Evolutionary conservation across 2,329 filamentous ascomycete species (phyloP), one percentile per base, ranked within the genome.

Genomic region (Raffaelea arxii): DNA sequence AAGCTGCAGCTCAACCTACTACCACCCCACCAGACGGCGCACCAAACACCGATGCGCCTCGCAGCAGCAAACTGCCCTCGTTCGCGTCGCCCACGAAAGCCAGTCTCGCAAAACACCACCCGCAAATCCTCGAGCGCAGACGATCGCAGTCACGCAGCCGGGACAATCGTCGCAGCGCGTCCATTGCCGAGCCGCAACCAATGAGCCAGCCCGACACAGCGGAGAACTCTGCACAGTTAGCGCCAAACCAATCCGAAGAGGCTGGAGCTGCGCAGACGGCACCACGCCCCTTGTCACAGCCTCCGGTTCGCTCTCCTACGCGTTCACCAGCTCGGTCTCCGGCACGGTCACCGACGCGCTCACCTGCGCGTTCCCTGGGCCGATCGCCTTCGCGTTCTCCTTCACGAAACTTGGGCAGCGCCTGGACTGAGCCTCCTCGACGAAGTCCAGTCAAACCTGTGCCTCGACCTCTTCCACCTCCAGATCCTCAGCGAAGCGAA

Each of bases 21-120:
- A 67, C 63, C 48, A 66, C 63, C 47, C 63, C 63, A 41, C 55
- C 55, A 44, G 57, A 55, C 47, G 55, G 54, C 43, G 55, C 53
- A 18, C 54, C 49, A 5, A 47, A 44, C 21, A 43, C 47, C 10
- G 16, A 19, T n/a, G n/a, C n/a, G n/a, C 10, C 32, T 51, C 41
- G 53, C 51, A 16, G 55, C 50, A 35, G 47, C 45, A 25, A 54
- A 57, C 41, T 70, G 71, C 1, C 71, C 75, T 83, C 80, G 1
- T 84, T 80, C 57, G 76, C 76, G 46, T 83, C 80, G n/a, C 80
- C 82, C 0, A 84, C 80, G 0, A 78, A 72, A 57, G 71, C 80
- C 12, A 85, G 78, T 55, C 62, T 84, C 14, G 69, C 78, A 48
- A 74, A 76, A 52, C 72, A 76, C 41, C 76, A 83, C 50, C 77